Base-by-base conservation (phyloP, 2,329 filamentous ascomycete genomes). In the Pyrenochaeta sp. region DNA sequence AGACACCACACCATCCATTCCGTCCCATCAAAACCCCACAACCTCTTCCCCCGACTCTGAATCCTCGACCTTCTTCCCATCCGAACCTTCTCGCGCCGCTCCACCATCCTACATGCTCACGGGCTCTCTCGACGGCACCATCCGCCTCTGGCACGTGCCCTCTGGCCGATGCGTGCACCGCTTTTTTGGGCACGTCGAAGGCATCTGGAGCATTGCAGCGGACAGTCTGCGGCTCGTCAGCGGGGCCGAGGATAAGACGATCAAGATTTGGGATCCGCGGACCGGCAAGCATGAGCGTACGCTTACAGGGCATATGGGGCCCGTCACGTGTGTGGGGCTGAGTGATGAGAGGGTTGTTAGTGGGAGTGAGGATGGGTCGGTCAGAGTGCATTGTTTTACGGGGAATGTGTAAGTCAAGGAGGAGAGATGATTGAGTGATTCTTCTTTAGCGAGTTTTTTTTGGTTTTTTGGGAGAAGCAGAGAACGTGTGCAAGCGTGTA, bases 121-220 rank as follows among this genome's bases (percentile, higher is more conserved):
- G 0, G 92, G 90, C 36, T 91, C 90, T 0, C 81, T 99, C 13
- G 94, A 99, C 71, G 88, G 87, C 44, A 96, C 91, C 0, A 89
- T 97, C 51, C 87, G 93, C 8, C 81, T 97, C 14, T 99, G 94
- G 93, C 90, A 96, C 67, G 89, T 91, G 1, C 82, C 82, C 4
- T 88, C 88, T 0, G 90, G 90, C 24, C 84, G 84, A 52, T 96
- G 90, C 61, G 80, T 96, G 22, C 88, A 90, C 50, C 96, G 90
- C 21, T 96, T 96, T 77, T 99, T 97, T 67, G 94, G 94, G 0
- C 94, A 99, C 63, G 83, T 99, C 15, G 94, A 99, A 71, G 94
- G 94, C 21, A 88, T 99, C 14, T 99, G 94, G 94, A 88, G 89
- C 5, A 79, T 99, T 3, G 90, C 89, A 0, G 93, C 89, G 3